These are phyloP conservation scores for Jamesozyma jinghongensis DNA, from an alignment of 805 yeast genomes.

Conservation along the genomic window DNA sequence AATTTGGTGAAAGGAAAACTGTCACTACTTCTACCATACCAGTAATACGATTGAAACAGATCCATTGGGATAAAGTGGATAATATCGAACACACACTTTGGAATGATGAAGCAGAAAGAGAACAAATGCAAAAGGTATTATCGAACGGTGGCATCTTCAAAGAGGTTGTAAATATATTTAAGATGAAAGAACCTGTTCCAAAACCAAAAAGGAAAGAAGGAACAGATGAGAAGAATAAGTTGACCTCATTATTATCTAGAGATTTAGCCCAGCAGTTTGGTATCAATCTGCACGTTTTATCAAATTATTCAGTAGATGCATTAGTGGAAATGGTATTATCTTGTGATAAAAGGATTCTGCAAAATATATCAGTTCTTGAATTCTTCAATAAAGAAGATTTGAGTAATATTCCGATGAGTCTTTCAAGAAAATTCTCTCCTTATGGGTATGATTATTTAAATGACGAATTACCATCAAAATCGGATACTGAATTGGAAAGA, in stretches of 20 bases:
- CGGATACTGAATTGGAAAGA: slow-evolving; percentile 46
- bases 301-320: slow-evolving; percentile 43
- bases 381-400: slow-evolving; percentile 62
- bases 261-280: slow-evolving; percentile 75
- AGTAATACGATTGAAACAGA: slow-evolving; percentile 59
- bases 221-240: slow-evolving; percentile 24
- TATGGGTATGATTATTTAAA: slow-evolving; percentile 44
- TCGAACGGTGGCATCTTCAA: slow-evolving; percentile 52
- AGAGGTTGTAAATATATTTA: slow-evolving; percentile 52
- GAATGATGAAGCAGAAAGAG: slow-evolving; percentile 36
- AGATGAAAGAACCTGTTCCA: slow-evolving; percentile 36
- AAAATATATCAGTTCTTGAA: slow-evolving; percentile 52
- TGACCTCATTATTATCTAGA: slow-evolving; percentile 47
- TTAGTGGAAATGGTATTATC: slow-evolving; percentile 45
- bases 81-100: slow-evolving; percentile 53
- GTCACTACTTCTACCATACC: neutral
- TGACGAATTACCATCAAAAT: slow-evolving; percentile 29
- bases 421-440: slow-evolving; percentile 52
- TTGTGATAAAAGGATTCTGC: slow-evolving; percentile 50
- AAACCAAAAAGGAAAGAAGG: slow-evolving; percentile 30
- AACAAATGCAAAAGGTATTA: slow-evolving; percentile 40
- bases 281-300: slow-evolving; percentile 61
- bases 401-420: slow-evolving; percentile 46
- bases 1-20: neutral
- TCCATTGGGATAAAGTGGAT: slow-evolving; percentile 75